phyloP scores from a whole-genome alignment of 2,329 filamentous ascomycete genomes.

The Eutypa lata region DNA sequence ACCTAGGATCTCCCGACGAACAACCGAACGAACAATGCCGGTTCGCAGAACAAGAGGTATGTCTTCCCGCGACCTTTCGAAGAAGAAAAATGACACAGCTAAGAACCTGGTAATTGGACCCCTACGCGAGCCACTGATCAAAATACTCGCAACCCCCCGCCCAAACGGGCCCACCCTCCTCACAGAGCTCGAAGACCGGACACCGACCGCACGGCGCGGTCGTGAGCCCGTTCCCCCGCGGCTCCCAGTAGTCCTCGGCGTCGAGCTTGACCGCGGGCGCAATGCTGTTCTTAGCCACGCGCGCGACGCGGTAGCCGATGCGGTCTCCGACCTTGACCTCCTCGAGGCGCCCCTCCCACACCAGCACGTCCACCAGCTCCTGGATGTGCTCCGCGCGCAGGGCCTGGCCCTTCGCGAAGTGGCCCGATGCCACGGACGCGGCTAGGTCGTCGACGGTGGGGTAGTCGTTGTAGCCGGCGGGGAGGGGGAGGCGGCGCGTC shows the following conservation, averaged over 20 bases:
- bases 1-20: no score
- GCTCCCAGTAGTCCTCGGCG: slow-evolving; percentile 32
- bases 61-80: no score
- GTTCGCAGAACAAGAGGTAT: slow-evolving; percentile 14
- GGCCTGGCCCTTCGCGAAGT: slow-evolving; percentile 70
- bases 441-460: slow-evolving; percentile 79
- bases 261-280: slow-evolving; percentile 20
- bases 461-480: slow-evolving; percentile 71
- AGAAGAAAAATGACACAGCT: no score
- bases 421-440: slow-evolving; percentile 63
- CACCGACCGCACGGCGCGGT: slow-evolving; percentile 89
- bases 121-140: slow-evolving; percentile 68
- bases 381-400: slow-evolving; percentile 73
- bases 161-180: slow-evolving; percentile 85
- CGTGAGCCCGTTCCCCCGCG: slow-evolving; percentile 68
- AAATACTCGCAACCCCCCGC: slow-evolving; percentile 92
- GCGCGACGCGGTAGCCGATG: slow-evolving; percentile 51
- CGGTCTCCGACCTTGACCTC: slow-evolving; percentile 48
- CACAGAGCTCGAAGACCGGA: slow-evolving; percentile 89
- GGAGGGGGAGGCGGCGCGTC: slow-evolving; percentile 46
- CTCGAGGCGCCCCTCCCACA: slow-evolving; percentile 84
- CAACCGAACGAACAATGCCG: not conserved
- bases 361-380: slow-evolving; percentile 82
- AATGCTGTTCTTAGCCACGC: slow-evolving; percentile 41
- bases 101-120: no score